Evolutionary conservation across 345 rosid genomes (phyloP), one percentile per base, ranked within the genome.

Genomic region (Gossypium rotundifolium): DNA sequence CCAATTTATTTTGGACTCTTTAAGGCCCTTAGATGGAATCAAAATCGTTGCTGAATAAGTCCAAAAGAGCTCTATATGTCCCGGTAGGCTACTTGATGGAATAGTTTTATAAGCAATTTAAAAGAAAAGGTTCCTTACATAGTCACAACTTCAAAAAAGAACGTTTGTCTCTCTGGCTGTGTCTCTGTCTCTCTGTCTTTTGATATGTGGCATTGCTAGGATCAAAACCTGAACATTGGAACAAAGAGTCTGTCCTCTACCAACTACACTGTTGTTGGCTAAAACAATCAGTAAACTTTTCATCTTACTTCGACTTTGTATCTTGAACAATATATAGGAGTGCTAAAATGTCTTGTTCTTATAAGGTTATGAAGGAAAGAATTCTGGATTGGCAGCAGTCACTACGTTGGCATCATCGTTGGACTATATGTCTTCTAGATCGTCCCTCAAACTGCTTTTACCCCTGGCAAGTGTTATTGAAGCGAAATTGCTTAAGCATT

Each of bases 401-500:
- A 84, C 82, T 67, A 91, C 97, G 25, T 77, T 89, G 57, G 97
- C 87, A 29, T 87, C 98, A 67, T 82, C 98, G 11, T 88, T 94
- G 55, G 97, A 94, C 78, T 92, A 89, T 79, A 75, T 87, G 40
- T 76, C 91, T 76, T 94, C 97, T 55, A 76, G 80, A 76, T 92
- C 97, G 58, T 79, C 84, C 64, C 87, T 90, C 58, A 92, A 84
- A 73, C 75, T 86, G 79, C 85, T 92, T 77, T 82, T 94, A 85
- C 95, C 91, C 16, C 83, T 89, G 85, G 98, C 76, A 87, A 88
- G 93, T 86, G 79, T 71, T 57, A 52, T 13, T 22, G 33, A 14
- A 64, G 27, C 18, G n/a, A 62, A 29, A 57, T 60, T 74, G 17
- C 67, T 72, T 54, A 51, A 38, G 33, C 18, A 52, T 8, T 52